Conservation (phyloP, 306 rosid species). For the Abrus pulchellus region DNA sequence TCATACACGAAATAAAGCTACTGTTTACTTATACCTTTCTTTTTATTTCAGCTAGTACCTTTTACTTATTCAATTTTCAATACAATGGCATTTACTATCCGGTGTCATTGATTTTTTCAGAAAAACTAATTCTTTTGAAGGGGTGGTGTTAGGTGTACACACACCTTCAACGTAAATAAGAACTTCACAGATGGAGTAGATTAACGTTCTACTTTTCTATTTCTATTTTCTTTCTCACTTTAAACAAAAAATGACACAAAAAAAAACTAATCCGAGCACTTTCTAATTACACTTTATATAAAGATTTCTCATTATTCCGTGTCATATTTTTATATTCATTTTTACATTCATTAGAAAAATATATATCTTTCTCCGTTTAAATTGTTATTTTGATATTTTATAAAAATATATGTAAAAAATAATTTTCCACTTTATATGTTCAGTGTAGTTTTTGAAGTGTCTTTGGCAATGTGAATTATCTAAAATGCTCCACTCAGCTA, state of each 20-base stretch:
- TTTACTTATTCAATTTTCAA: constrained; percentile 43
- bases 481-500: neutral
- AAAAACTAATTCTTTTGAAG: neutral
- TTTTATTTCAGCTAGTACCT: neutral
- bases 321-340: neutral
- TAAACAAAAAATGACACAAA: neutral
- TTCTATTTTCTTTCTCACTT: neutral
- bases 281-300: neutral
- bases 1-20: neutral
- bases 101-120: neutral
- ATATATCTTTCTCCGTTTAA: neutral
- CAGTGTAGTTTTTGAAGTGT: neutral
- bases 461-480: neutral
- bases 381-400: neutral
- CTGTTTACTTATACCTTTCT: neutral
- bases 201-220: neutral
- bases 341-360: neutral
- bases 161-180: neutral
- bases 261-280: neutral
- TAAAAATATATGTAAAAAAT: neutral
- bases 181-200: neutral
- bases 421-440: neutral
- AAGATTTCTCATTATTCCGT: neutral
- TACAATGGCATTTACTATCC: neutral
- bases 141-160: neutral